phyloP scores from a whole-genome alignment of 345 rosid genomes.

The Physaria fendleri region DNA sequence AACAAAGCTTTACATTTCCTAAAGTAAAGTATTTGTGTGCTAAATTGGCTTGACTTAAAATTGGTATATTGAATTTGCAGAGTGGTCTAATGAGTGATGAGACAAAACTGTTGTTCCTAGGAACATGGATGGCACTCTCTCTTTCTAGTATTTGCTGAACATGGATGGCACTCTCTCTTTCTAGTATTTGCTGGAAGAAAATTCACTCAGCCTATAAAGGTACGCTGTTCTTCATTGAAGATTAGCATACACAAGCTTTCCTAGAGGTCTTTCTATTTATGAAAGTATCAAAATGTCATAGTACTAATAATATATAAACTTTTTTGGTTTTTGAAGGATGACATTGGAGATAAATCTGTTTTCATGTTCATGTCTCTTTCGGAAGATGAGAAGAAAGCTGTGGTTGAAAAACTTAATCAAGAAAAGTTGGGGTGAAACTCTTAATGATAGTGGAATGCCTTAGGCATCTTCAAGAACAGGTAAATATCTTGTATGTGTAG shows the following conservation, averaged over 20 bases:
- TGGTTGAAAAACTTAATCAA: constrained; percentile 59
- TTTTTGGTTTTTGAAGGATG: constrained; percentile 54
- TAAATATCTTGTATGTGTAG: constrained; percentile 18
- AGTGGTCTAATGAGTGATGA: constrained; percentile 74
- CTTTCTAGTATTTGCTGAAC: constrained; percentile 76
- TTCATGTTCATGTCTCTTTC: constrained; percentile 75
- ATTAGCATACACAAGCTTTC: neutral
- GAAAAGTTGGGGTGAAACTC: constrained; percentile 28
- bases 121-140: constrained; percentile 83
- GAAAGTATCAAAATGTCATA: neutral
- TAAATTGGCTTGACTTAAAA: neutral
- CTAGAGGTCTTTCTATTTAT: neutral
- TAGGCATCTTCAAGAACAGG: constrained; percentile 10
- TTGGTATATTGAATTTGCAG: constrained; percentile 34
- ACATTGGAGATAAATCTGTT: constrained; percentile 89
- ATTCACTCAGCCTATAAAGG: constrained; percentile 92
- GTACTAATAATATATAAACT: neutral
- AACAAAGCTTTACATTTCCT: neutral
- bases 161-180: constrained; percentile 80
- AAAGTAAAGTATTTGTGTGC: neutral
- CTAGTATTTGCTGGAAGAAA: constrained; percentile 86
- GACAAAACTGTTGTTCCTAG: constrained; percentile 57
- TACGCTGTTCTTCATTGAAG: constrained; percentile 10
- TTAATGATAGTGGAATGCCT: neutral
- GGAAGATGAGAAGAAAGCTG: constrained; percentile 63